Conservation (phyloP, 192 early-diverging fungal species). For the Dissophora ornata region DNA sequence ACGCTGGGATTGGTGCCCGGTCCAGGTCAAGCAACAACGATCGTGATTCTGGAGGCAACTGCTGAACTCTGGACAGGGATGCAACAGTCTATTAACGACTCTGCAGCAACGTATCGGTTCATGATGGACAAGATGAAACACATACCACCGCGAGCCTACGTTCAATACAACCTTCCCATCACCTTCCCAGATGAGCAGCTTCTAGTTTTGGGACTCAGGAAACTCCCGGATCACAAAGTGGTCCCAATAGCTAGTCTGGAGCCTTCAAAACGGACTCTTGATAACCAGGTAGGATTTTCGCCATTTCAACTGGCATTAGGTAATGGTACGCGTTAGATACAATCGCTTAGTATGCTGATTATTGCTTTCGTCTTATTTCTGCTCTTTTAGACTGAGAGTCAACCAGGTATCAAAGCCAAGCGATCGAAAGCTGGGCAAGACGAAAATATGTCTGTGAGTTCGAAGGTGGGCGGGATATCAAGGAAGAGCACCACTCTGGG, state of each 20-base stretch:
- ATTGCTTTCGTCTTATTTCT: background rate
- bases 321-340: too few relatives aligned
- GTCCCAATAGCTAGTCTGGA: conserved; percentile 18
- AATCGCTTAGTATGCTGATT: too few relatives aligned
- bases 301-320: too few relatives aligned
- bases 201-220: conserved; percentile 18
- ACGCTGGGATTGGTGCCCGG: background rate
- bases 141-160: conserved; percentile 27
- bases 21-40: conserved; percentile 33
- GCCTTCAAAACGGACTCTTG: conserved; percentile 17
- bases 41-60: conserved; percentile 44
- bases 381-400: background rate
- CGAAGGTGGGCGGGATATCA: too few relatives aligned
- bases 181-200: conserved; percentile 35
- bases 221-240: conserved; percentile 22
- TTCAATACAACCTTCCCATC: conserved; percentile 37
- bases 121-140: conserved; percentile 52
- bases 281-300: too few relatives aligned
- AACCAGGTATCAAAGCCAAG: too few relatives aligned
- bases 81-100: conserved; percentile 26
- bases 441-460: too few relatives aligned
- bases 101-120: conserved; percentile 26
- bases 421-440: too few relatives aligned
- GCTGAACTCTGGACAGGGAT: conserved; percentile 35
- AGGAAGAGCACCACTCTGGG: too few relatives aligned